A percentile compares a stretch with the other conserved stretches of the same genome.
Conservation (phyloP, 2,329 filamentous ascomycete species). For the Lomentospora prolificans region DNA sequence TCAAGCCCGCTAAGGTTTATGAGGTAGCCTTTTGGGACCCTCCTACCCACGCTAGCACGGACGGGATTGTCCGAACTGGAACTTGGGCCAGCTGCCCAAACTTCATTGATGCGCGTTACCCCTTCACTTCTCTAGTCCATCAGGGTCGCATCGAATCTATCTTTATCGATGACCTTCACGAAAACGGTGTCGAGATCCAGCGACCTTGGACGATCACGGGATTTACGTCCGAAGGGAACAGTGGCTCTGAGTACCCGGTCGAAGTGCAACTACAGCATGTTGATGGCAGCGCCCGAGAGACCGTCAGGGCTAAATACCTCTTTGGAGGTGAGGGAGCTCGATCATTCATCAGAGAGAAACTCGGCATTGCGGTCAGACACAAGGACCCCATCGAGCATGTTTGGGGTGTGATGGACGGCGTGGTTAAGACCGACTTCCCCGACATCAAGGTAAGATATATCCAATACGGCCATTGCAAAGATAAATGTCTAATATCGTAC, state of each 20-base stretch:
- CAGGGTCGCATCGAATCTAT: constrained; percentile 63
- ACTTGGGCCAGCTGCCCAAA: constrained; percentile 82
- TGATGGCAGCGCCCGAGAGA: constrained; percentile 62
- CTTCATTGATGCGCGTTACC: constrained; percentile 66
- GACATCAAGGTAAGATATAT: constrained; percentile 56
- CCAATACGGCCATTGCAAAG: background rate
- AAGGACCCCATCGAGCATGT: constrained; percentile 62
- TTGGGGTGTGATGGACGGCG: constrained; percentile 69
- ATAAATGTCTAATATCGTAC: constrained; percentile 27
- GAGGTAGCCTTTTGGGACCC: constrained; percentile 69
- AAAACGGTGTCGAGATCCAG: constrained; percentile 50
- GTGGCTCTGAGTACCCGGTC: constrained; percentile 61
- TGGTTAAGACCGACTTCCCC: constrained; percentile 63
- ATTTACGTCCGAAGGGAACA: constrained; percentile 48
- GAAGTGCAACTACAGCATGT: constrained; percentile 68
- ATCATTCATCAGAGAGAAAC: constrained; percentile 53
- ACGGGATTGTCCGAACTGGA: constrained; percentile 54
- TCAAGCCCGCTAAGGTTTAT: constrained; percentile 78
- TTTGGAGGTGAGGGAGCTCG: constrained; percentile 63
- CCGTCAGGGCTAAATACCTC: constrained; percentile 56
- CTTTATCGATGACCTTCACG: constrained; percentile 55
- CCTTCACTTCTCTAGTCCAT: constrained; percentile 61
- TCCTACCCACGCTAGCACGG: constrained; percentile 18
- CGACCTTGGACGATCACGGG: constrained; percentile 55
- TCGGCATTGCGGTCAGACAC: constrained; percentile 61